Evolutionary conservation across 2,329 filamentous ascomycete species (phyloP).

Genomic region (Diaporthe longicolla): DNA sequence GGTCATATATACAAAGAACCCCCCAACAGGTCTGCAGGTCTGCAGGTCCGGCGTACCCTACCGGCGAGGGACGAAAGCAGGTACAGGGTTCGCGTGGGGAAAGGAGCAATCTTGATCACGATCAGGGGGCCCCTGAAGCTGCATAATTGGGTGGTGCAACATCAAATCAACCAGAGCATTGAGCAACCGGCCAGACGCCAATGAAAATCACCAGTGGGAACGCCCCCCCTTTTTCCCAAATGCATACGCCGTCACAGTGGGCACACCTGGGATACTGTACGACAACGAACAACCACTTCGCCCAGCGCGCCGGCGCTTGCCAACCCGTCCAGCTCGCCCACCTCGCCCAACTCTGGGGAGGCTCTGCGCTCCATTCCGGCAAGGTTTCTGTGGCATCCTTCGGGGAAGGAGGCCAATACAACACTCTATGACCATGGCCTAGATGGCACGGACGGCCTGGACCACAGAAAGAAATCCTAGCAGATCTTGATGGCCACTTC

Average conservation of each 20-base stretch:
- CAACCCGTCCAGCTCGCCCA: not conserved
- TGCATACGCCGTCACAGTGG: constrained; percentile 30
- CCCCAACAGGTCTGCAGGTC: constrained; percentile 1
- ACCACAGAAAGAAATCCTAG: constrained; percentile 18
- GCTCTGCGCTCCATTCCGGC: constrained; percentile 29
- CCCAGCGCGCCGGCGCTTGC: too few relatives aligned
- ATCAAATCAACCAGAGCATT: constrained; percentile 30
- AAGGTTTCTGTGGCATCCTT: constrained; percentile 10
- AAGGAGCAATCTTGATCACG: constrained; percentile 35
- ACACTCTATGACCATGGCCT: constrained; percentile 16
- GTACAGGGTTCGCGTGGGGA: constrained; percentile 8
- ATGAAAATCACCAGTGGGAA: constrained; percentile 32
- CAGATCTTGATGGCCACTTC: constrained; percentile 14
- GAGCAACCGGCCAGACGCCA: constrained; percentile 32
- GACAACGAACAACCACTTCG: too few relatives aligned
- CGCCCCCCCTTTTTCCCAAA: not conserved
- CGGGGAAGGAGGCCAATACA: not conserved
- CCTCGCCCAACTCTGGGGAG: constrained; percentile 7
- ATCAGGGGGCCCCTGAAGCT: constrained; percentile 34
- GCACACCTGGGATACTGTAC: constrained; percentile 28
- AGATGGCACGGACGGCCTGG: constrained; percentile 22
- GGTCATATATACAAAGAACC: not conserved
- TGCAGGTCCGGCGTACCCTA: not conserved
- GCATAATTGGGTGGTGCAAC: constrained; percentile 32
- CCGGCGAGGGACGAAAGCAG: constrained; percentile 1